A percentile compares a stretch with the other conserved stretches of the same genome.
Conservation (phyloP, 1,139 yeast genomes). For the Blastobotrys malaysiensis region DNA sequence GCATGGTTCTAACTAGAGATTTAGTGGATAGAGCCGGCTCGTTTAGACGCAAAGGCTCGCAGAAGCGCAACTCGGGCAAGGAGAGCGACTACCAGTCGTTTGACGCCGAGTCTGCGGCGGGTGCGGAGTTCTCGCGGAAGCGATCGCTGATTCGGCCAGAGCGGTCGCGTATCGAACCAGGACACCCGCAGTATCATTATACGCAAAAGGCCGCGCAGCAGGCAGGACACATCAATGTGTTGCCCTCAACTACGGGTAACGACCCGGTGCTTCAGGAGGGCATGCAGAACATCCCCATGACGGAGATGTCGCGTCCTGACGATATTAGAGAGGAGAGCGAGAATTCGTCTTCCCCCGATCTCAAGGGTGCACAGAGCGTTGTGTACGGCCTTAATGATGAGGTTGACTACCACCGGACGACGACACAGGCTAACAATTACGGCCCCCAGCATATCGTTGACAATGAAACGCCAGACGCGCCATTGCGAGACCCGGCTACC, state of each 20-base stretch:
- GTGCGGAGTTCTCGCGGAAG: slow-evolving; percentile 38
- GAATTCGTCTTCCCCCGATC: slow-evolving; percentile 3
- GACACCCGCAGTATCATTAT: slow-evolving; percentile 73
- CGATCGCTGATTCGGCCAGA: slow-evolving; percentile 77
- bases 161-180: slow-evolving; percentile 59
- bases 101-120: slow-evolving; percentile 6
- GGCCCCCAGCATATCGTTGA: slow-evolving; percentile 16
- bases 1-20: not conserved
- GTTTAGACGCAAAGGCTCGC: slow-evolving; percentile 2
- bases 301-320: slow-evolving; percentile 15
- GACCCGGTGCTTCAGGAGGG: slow-evolving; percentile 52
- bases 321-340: slow-evolving; percentile 14
- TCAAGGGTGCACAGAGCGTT: slow-evolving; percentile 1
- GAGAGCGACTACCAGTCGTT: slow-evolving; percentile 3
- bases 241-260: slow-evolving; percentile 69
- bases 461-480: not conserved
- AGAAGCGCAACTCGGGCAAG: slow-evolving; percentile 4
- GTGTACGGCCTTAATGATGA: slow-evolving; percentile 62
- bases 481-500: slow-evolving; percentile 4
- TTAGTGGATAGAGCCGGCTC: slow-evolving; percentile 15
- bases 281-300: slow-evolving; percentile 13
- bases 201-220: slow-evolving; percentile 69
- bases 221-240: slow-evolving; percentile 52
- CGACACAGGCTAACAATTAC: slow-evolving; percentile 11
- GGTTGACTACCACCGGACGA: slow-evolving; percentile 23